Percentiles rank a stretch among this genome's conserved stretches.
These are phyloP conservation scores for Rhynchosporium graminicola DNA, from an alignment of 2,329 filamentous ascomycete genomes.

Conservation along the genomic window DNA sequence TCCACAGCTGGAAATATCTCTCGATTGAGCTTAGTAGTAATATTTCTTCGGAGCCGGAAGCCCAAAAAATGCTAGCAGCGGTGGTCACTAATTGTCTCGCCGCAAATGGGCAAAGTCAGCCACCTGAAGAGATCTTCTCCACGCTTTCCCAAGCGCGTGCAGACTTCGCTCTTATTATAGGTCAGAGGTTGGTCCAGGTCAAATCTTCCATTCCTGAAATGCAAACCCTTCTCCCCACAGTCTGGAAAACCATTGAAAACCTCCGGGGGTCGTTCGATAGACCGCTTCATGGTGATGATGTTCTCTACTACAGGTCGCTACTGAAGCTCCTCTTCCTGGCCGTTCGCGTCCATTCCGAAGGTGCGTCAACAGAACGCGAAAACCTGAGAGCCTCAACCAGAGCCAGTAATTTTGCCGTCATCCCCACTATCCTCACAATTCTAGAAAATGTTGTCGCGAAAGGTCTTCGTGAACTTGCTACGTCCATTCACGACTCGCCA, in stretches of 20 bases:
- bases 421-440: slow-evolving; percentile 62
- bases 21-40: slow-evolving; percentile 75
- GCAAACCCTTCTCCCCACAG: slow-evolving; percentile 54
- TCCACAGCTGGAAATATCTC: slow-evolving; percentile 87
- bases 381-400: slow-evolving; percentile 31
- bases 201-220: slow-evolving; percentile 52
- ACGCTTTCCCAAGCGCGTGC: slow-evolving; percentile 74
- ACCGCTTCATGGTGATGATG: slow-evolving; percentile 57
- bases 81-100: slow-evolving; percentile 76
- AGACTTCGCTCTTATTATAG: slow-evolving; percentile 77
- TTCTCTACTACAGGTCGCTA: slow-evolving; percentile 77
- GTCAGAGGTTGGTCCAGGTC: slow-evolving; percentile 72
- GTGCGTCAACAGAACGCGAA: slow-evolving; percentile 32
- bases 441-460: slow-evolving; percentile 76
- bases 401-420: slow-evolving; percentile 37
- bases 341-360: slow-evolving; percentile 60
- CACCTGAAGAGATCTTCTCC: slow-evolving; percentile 79
- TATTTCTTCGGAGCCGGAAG: slow-evolving; percentile 38
- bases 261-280: slow-evolving; percentile 59
- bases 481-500: slow-evolving; percentile 76
- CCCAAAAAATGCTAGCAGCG: slow-evolving; percentile 48
- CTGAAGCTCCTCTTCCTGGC: slow-evolving; percentile 84
- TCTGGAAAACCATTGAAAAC: slow-evolving; percentile 61
- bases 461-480: slow-evolving; percentile 80
- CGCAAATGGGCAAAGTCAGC: slow-evolving; percentile 71